A percentile compares a stretch with the other conserved stretches of the same genome.
Evolutionary conservation across 768 basidiomycete species (phyloP).

Genomic region (Calvatia gigantea): DNA sequence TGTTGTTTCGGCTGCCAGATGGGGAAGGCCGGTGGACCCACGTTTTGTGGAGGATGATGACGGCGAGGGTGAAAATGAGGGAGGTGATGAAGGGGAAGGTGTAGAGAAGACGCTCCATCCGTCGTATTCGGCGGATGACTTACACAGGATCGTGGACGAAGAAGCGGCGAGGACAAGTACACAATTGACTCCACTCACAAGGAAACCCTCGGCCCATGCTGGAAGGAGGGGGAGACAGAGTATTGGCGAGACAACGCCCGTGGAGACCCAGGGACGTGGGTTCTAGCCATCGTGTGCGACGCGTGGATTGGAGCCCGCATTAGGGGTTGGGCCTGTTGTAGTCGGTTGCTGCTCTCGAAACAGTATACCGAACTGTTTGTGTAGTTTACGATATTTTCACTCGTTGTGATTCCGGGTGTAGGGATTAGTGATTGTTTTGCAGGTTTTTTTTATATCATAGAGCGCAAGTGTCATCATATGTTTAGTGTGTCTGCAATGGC

Average conservation of each 20-base stretch:
- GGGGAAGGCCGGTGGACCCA: slow-evolving; percentile 43
- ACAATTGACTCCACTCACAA: slow-evolving; percentile 60
- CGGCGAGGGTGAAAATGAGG: slow-evolving; percentile 34
- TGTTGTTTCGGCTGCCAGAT: slow-evolving; percentile 53
- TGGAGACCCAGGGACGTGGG: slow-evolving; percentile 19
- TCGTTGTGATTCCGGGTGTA: neutral
- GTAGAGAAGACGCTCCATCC: slow-evolving; percentile 23
- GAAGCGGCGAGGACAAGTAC: slow-evolving; percentile 35
- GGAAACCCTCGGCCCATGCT: slow-evolving; percentile 49
- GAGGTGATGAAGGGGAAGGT: slow-evolving; percentile 43
- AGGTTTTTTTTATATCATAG: no score
- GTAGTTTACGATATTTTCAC: neutral
- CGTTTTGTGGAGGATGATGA: slow-evolving; percentile 39
- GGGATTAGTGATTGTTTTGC: no score
- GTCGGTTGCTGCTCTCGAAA: no score
- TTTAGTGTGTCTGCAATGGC: neutral
- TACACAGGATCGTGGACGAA: slow-evolving; percentile 28
- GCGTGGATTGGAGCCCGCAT: neutral
- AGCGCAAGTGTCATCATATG: no score
- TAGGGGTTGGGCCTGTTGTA: no score
- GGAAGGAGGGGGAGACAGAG: slow-evolving; percentile 53
- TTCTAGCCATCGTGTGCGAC: no score
- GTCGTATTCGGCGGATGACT: slow-evolving; percentile 26
- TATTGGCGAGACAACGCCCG: slow-evolving; percentile 38
- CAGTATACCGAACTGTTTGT: no score